phyloP scores from a whole-genome alignment of 2,329 filamentous ascomycete species.

The Pseudogymnoascus sp. region DNA sequence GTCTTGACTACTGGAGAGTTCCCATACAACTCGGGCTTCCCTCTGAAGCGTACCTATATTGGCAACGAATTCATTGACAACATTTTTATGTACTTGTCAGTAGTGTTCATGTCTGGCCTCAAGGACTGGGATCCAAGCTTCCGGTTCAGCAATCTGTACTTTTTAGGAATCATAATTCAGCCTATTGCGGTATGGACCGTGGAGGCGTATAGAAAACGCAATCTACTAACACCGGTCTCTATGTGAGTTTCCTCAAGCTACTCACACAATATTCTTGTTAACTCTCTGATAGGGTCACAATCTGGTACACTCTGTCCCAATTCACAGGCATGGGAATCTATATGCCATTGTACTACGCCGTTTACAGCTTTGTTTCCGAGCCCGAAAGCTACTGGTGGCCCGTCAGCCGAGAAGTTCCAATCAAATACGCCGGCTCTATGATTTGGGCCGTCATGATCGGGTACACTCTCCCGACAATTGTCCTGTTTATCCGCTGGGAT shows the following conservation, averaged over 20 bases:
- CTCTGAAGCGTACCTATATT: neutral
- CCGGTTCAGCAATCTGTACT: neutral
- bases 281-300: neutral
- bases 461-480: neutral
- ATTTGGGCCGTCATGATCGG: constrained; percentile 3
- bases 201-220: constrained; percentile 7
- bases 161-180: neutral
- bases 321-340: neutral
- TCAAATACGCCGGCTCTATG: constrained; percentile 4
- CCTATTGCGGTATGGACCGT: constrained; percentile 7
- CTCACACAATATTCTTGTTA: neutral
- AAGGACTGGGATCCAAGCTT: constrained; percentile 7
- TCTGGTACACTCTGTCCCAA: neutral
- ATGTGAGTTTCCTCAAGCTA: neutral
- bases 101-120: constrained; percentile 2
- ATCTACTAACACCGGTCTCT: neutral
- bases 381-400: constrained; percentile 9
- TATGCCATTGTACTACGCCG: constrained; percentile 6
- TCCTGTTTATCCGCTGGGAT: neutral
- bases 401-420: neutral
- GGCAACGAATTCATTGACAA: neutral
- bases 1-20: constrained; percentile 5
- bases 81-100: constrained; percentile 6
- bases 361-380: neutral
- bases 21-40: neutral